Conservation (phyloP, 192 early-diverging fungal species). For the Geranomyces variabilis region DNA sequence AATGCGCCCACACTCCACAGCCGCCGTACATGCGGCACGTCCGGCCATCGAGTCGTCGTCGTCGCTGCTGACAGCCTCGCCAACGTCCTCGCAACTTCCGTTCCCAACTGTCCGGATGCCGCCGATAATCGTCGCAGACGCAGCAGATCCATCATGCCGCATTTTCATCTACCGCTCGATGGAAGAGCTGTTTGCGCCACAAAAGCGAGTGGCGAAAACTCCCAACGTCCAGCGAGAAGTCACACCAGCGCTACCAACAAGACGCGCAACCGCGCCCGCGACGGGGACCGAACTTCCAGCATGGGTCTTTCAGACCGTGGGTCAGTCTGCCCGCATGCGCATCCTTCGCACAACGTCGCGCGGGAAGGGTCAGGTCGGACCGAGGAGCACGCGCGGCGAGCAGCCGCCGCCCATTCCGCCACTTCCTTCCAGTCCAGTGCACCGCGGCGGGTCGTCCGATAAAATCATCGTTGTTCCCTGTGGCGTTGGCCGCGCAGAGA, state of each 20-base stretch:
- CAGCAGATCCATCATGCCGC: not conserved
- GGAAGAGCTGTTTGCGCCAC: not conserved
- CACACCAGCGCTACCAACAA: not conserved
- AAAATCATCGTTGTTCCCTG: not conserved
- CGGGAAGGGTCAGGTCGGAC: too few relatives aligned
- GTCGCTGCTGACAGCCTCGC: too few relatives aligned
- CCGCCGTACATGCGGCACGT: too few relatives aligned
- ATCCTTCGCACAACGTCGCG: not conserved
- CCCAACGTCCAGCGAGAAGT: not conserved
- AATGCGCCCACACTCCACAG: too few relatives aligned
- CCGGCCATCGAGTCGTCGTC: too few relatives aligned
- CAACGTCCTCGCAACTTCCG: too few relatives aligned
- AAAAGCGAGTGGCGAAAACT: not conserved
- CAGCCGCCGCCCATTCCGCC: too few relatives aligned
- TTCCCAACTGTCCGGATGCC: conserved; percentile 2
- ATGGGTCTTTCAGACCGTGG: conserved; percentile 10
- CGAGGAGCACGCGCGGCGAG: too few relatives aligned
- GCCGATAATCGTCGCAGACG: not conserved
- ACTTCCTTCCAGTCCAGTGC: too few relatives aligned
- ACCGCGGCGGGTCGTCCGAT: not conserved
- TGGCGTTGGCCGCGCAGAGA: not conserved
- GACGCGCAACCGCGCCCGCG: too few relatives aligned
- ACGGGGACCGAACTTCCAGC: conserved; percentile 8
- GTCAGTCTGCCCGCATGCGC: not conserved
- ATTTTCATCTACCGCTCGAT: conserved; percentile 1